Percentiles rank a stretch among this genome's conserved stretches.
phyloP scores from a whole-genome alignment of 2,329 filamentous ascomycete species.

The Stemphylium lycopersici region DNA sequence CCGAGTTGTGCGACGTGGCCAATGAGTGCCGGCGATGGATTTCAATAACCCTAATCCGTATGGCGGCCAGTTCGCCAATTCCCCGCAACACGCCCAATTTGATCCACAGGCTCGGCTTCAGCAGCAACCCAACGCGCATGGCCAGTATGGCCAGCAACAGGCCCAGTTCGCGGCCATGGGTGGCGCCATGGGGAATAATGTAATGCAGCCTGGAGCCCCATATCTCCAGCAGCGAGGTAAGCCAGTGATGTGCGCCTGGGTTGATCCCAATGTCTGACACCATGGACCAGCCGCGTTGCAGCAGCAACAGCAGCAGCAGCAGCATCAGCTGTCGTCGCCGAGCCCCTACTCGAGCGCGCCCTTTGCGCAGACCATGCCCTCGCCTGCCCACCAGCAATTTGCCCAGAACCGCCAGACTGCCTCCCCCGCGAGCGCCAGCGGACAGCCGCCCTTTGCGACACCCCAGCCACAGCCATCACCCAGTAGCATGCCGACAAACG shows the following conservation, averaged over 20 bases:
- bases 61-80: slow-evolving; percentile 40
- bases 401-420: slow-evolving; percentile 47
- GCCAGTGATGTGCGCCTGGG: slow-evolving; percentile 29
- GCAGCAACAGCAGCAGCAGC: slow-evolving; percentile 39
- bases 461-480: slow-evolving; percentile 43
- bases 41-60: slow-evolving; percentile 48
- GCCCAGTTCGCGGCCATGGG: slow-evolving; percentile 29
- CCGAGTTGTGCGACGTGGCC: slow-evolving; percentile 47
- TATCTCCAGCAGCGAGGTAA: slow-evolving; percentile 48
- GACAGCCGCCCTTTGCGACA: slow-evolving; percentile 42
- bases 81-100: slow-evolving; percentile 42
- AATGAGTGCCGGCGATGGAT: slow-evolving; percentile 49
- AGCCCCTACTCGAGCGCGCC: slow-evolving; percentile 50
- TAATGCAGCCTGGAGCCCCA: slow-evolving; percentile 45
- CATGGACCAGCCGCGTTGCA: slow-evolving; percentile 31
- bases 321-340: slow-evolving; percentile 44
- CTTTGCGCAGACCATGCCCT: slow-evolving; percentile 47
- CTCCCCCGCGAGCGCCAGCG: slow-evolving; percentile 37
- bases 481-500: slow-evolving; percentile 40
- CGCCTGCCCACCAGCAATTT: slow-evolving; percentile 46
- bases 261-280: slow-evolving; percentile 18
- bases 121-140: slow-evolving; percentile 39
- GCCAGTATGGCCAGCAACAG: slow-evolving; percentile 42
- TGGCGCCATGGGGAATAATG: slow-evolving; percentile 20
- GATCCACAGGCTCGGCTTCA: slow-evolving; percentile 45